Evolutionary conservation across 1,139 yeast genomes (phyloP), one percentile per base, ranked within the genome.

Genomic region (Debaryomyces singareniensis): DNA sequence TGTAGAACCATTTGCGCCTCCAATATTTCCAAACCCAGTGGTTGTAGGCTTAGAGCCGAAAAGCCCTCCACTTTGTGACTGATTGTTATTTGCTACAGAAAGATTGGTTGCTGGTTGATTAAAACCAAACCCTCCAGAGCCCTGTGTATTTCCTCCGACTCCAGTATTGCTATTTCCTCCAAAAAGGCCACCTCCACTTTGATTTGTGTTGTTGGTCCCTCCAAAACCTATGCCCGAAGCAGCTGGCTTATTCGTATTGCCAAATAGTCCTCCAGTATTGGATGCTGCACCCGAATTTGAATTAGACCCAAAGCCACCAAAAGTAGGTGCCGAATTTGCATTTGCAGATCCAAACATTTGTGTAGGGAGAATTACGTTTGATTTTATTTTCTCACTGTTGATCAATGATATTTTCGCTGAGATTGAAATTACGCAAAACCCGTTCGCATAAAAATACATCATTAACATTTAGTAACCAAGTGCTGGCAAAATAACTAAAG

Each of bases 261-360:
- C 40, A 32, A 41, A 35, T 16, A 38, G 35, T 18, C 40, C 39
- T 21, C 34, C 36, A 6, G 36, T 14, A 7, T 33, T 7, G 23
- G 32, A 26, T 22, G 30, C 32, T 21, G 20, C 28, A 12, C 15
- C 11, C 11, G 32, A 24, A 24, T 25, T 23, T n/a, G 39, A 23
- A 28, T 30, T 42, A 18, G 36, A 31, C 9, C 55, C 55, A 34
- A 50, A 50, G 15, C 45, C 47, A 5, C 49, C 49, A 31, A 42
- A 41, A 14, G 50, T 32, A 15, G 42, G 25, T 12, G 43, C 22
- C 12, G 36, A 20, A 27, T 40, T 27, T 29, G 36, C 29, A 11
- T 43, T 37, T 11, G 40, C 29, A 7, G 42, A 30, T 32, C 50
- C 50, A 35, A 46, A 45, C 51, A 46, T 45, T 14, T 11, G 26